Evolutionary conservation across 2,329 filamentous ascomycete genomes (phyloP).

Genomic region (Ceratocystis lukuohia): DNA sequence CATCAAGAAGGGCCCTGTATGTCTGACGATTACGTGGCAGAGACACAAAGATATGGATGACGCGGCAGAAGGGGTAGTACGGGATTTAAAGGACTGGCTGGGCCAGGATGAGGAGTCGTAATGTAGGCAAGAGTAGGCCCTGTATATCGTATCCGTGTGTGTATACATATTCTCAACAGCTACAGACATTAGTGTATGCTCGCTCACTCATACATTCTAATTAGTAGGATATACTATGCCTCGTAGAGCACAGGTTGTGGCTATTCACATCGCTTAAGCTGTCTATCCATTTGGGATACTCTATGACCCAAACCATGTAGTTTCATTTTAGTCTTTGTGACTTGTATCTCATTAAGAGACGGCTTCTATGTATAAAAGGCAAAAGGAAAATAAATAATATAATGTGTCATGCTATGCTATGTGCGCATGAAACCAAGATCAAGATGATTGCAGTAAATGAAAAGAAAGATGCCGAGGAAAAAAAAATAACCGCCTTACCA

Average conservation of each 20-base stretch:
- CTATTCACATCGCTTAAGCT: too few relatives aligned
- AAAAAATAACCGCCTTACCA: conserved; percentile 24
- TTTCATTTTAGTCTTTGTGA: too few relatives aligned
- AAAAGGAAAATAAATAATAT: conserved; percentile 19
- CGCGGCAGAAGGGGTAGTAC: not conserved
- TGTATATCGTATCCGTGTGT: not conserved
- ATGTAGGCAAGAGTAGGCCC: not conserved
- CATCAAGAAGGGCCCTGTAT: conserved; percentile 31
- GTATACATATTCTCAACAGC: too few relatives aligned
- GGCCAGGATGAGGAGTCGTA: not conserved
- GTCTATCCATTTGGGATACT: too few relatives aligned
- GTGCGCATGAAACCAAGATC: not conserved
- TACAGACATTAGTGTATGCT: too few relatives aligned
- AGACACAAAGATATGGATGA: conserved; percentile 6
- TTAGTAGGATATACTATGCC: too few relatives aligned
- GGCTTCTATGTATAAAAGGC: not conserved
- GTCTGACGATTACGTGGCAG: conserved; percentile 36
- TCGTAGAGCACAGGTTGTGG: too few relatives aligned
- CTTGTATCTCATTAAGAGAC: not conserved
- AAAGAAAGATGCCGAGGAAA: not conserved
- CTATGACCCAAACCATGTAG: not conserved
- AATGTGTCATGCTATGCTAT: not conserved
- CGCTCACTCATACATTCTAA: too few relatives aligned
- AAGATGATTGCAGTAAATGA: not conserved
- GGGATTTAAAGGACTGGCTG: not conserved